Percentiles rank a stretch among this genome's conserved stretches.
phyloP scores from a whole-genome alignment of 352 stramenopile species.

The Phytophthora syringae region DNA sequence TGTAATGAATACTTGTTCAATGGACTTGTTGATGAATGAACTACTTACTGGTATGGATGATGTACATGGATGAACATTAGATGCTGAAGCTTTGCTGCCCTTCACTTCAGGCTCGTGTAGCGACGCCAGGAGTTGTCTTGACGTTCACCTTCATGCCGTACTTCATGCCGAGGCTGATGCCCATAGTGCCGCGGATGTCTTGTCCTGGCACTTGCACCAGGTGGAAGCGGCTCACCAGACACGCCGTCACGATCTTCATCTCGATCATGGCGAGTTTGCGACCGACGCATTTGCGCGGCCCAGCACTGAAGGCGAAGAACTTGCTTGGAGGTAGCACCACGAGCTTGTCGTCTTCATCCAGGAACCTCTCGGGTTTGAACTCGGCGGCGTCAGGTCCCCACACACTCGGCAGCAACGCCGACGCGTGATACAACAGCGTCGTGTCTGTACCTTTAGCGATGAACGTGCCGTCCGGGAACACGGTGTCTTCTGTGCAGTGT shows the following conservation, averaged over 20 bases:
- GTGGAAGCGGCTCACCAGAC: constrained; percentile 64
- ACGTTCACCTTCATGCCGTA: constrained; percentile 43
- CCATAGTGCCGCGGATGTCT: constrained; percentile 46
- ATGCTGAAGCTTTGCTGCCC: neutral
- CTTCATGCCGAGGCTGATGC: constrained; percentile 62
- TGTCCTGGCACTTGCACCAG: constrained; percentile 45
- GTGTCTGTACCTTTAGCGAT: constrained; percentile 46
- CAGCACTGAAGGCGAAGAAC: constrained; percentile 49
- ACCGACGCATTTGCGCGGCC: constrained; percentile 43
- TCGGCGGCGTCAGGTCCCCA: constrained; percentile 51
- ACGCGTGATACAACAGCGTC: constrained; percentile 47
- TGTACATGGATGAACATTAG: neutral
- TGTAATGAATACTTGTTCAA: no score
- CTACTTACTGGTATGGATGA: neutral
- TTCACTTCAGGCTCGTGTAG: constrained; percentile 15
- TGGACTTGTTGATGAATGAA: neutral
- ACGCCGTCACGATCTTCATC: constrained; percentile 71
- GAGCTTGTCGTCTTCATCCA: constrained; percentile 41
- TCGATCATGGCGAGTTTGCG: constrained; percentile 72
- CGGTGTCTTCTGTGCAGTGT: constrained; percentile 45
- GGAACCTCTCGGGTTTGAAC: constrained; percentile 54
- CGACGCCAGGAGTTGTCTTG: constrained; percentile 20
- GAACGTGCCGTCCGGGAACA: constrained; percentile 58
- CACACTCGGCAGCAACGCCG: constrained; percentile 41
- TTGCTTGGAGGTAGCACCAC: constrained; percentile 35